These are phyloP conservation scores for Paraleonurus japonicus DNA, from an alignment of 257 asterid genomes.

Conservation along the genomic window DNA sequence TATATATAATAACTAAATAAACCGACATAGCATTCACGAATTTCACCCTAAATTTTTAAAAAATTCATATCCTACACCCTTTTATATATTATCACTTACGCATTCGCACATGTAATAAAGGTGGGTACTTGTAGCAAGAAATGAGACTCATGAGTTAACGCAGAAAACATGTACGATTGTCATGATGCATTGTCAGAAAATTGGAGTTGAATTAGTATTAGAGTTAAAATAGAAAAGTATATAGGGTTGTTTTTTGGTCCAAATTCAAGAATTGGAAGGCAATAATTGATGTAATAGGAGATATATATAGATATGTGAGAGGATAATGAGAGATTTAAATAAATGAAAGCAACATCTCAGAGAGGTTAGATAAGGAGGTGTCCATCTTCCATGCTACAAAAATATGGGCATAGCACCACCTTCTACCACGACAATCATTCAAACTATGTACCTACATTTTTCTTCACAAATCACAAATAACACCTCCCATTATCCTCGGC, in stretches of 20 bases:
- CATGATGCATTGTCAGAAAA: conserved; percentile 5
- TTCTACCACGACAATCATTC: neutral
- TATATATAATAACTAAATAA: no score
- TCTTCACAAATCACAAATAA: neutral
- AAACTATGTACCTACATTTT: neutral
- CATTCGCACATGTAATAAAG: no score
- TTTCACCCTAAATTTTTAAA: no score
- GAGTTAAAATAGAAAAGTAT: conserved; percentile 3
- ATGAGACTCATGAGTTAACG: no score
- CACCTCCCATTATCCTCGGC: no score
- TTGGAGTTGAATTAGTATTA: neutral
- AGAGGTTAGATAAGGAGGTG: conserved; percentile 14
- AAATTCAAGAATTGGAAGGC: conserved; percentile 28
- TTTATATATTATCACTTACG: no score
- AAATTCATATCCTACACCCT: no score
- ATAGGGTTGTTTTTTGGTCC: conserved; percentile 15
- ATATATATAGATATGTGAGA: conserved; percentile 17
- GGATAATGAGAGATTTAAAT: conserved; percentile 5
- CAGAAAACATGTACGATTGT: no score
- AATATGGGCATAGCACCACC: conserved; percentile 22
- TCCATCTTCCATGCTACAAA: conserved; percentile 20
- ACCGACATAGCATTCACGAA: no score
- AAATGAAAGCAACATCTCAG: conserved; percentile 25
- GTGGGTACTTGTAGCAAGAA: no score
- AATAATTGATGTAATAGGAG: conserved; percentile 28